Evolutionary conservation across 2,329 filamentous ascomycete genomes (phyloP), one percentile per base, ranked within the genome.

Genomic region (Tolypocladium ophioglossoides): DNA sequence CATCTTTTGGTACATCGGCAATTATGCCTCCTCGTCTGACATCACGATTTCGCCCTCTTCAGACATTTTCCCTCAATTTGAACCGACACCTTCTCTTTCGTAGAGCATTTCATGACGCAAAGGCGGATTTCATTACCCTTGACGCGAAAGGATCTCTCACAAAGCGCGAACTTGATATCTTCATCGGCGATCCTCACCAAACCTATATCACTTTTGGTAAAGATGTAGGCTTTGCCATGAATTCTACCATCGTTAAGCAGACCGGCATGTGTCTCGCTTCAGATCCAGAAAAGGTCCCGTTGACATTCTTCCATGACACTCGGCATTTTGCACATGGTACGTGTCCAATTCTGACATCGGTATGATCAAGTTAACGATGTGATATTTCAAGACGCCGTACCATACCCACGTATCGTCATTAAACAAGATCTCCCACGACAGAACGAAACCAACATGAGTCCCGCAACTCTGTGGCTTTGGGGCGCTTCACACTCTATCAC

Each of bases 391-490:
- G 58, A 24, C 27, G 14, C 51, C 1, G 27, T 11, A 14, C 49
- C 56, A 8, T 60, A 56, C 40, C 58, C 58, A 8, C 55, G 57
- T 1, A 54, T 61, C 1, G 11, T 52, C 20, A 57, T 61, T 20
- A 44, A 52, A 16, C 46, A 30, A 39, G 52, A 60, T 22, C 54
- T 60, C n/a, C 57, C 57, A 22, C 57, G 39, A 11, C 58, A 56
- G 12, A 56, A 51, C 16, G 24, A 11, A 0, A 44, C 12, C 20
- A 51, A 54, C 14, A 56, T 6, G 20, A 62, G 59, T 30, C 52
- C 55, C 14, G 56, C 59, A 12, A 62, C 55, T 2, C 57, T 62
- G 5, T 62, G 57, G 60, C 54, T 58, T 1, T 59, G 56, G 57
- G 59, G 60, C 0, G 60, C 57, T 18, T 57, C 59, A 8, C 39